phyloP scores from a whole-genome alignment of 441 rosid species.

The Eruca vesicaria region DNA sequence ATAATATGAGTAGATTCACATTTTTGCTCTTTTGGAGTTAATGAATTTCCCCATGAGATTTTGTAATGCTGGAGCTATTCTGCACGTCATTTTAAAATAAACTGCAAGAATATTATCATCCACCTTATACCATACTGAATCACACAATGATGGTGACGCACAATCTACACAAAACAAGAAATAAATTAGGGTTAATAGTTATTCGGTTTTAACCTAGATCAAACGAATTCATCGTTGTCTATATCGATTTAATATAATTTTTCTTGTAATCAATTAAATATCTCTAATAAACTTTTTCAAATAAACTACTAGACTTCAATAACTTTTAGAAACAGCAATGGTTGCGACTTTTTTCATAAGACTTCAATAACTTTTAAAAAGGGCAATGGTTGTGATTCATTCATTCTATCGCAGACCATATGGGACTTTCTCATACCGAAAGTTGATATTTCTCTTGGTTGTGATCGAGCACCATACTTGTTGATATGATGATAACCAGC shows the following conservation, averaged over 20 bases:
- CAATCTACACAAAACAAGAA: background rate
- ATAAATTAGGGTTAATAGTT: background rate
- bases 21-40: background rate
- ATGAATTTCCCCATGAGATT: too few species aligned
- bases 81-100: background rate
- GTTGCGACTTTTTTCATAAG: background rate
- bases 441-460: background rate
- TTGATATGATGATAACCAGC: background rate
- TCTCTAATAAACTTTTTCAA: background rate
- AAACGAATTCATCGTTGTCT: background rate
- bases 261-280: background rate
- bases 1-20: background rate
- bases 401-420: background rate
- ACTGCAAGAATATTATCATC: background rate
- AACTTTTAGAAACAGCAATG: background rate
- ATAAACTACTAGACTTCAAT: background rate
- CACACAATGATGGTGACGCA: background rate
- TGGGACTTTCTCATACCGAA: background rate
- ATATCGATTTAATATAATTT: background rate
- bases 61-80: background rate
- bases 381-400: background rate
- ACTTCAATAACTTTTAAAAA: background rate
- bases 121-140: background rate
- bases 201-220: background rate
- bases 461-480: background rate